These are phyloP conservation scores for Trametes versicolor DNA, from an alignment of 1,284 basidiomycete species.

Conservation along the genomic window DNA sequence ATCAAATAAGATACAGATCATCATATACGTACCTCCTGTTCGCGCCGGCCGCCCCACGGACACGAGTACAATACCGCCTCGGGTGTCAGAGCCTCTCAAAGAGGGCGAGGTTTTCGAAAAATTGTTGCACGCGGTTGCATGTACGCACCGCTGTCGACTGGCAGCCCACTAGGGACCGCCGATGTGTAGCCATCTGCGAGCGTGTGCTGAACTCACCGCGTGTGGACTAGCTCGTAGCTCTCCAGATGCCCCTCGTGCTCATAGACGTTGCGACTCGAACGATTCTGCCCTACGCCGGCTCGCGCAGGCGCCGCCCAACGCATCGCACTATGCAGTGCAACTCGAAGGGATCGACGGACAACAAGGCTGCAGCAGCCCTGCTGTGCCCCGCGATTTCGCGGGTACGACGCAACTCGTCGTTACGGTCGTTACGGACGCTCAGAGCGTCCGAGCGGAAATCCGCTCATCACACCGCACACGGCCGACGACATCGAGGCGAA, in stretches of 20 bases:
- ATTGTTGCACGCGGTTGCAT: neutral
- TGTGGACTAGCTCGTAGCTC: neutral
- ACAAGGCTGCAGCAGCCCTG: too few relatives aligned
- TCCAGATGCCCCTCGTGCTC: constrained; percentile 7
- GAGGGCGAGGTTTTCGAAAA: neutral
- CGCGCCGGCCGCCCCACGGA: too few relatives aligned
- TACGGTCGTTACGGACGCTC: neutral
- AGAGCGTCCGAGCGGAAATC: neutral
- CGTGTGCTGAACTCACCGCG: neutral
- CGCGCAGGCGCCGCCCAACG: neutral
- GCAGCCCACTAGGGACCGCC: neutral
- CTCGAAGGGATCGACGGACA: too few relatives aligned
- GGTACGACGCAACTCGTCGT: too few relatives aligned
- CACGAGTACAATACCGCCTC: neutral
- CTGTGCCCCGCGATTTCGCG: too few relatives aligned
- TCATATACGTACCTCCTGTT: too few relatives aligned
- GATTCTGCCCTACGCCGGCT: neutral
- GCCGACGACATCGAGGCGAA: constrained; percentile 4
- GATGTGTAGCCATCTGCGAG: neutral
- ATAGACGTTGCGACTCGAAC: constrained; percentile 6
- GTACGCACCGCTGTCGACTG: neutral
- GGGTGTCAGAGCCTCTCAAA: neutral
- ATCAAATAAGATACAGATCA: too few relatives aligned
- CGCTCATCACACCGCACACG: neutral
- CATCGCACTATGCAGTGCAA: neutral